Base-by-base conservation (phyloP, 805 yeast species). In the Lipomyces lipofer region DNA sequence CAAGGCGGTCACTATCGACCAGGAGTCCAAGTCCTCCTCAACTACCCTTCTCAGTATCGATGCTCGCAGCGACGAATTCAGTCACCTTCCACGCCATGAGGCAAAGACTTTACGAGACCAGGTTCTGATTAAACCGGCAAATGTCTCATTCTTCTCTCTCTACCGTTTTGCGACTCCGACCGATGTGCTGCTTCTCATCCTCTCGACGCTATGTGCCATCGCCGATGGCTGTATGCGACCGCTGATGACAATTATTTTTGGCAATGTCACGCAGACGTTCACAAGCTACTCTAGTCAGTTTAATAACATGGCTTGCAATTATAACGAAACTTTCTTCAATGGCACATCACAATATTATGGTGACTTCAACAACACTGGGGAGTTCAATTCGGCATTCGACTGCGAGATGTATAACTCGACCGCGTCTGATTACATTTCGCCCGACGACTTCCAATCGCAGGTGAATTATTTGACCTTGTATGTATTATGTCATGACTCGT, bases 151-250 rank as follows among this genome's bases (percentile, higher is more conserved):
- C 51, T 52, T 51, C 15, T 44, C 56, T 4, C 22, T 73, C 29
- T 73, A 64, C 58, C 54, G 70, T 19, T 73, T 67, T 59, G 73
- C 75, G 9, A 55, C 56, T 8, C 15, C 15, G 13, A 24, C 9
- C 19, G 59, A 55, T n/a, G 5, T 50, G 24, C 21, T 35, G 9
- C 38, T 47, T 5, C 51, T 52, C 17, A 13, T 29, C 33, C 25
- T 56, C 15, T 51, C 51, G 13, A 56, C 65, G n/a, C 49, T 66
- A 27, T 63, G 66, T 49, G 63, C 77, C 1, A 63, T 70, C 7
- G 66, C 67, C 6, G 69, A 70, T 8, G 77, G 77, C 15, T 74
- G 70, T 8, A 70, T 71, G 4, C 54, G 74, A 49, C 77, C 77
- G 13, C 43, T 53, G n/a, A 48, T 53, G 57, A 53, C 57, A 3